phyloP scores from a whole-genome alignment of 495 filamentous ascomycete species.

The Neurospora sp. region DNA sequence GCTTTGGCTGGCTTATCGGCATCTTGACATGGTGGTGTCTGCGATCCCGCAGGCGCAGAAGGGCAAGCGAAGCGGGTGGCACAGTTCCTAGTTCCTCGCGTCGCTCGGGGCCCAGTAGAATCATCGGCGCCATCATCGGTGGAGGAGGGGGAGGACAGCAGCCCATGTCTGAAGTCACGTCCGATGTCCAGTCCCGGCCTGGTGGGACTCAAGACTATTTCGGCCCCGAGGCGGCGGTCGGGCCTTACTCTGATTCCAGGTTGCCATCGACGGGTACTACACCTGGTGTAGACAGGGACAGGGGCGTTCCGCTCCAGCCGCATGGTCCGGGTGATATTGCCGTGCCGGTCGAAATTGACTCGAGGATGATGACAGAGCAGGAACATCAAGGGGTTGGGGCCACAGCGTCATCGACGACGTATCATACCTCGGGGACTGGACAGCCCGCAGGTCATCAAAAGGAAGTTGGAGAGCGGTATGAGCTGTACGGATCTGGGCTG shows the following conservation, averaged over 20 bases:
- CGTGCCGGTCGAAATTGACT: slow-evolving; percentile 26
- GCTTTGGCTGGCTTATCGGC: slow-evolving; percentile 26
- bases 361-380: slow-evolving; percentile 5
- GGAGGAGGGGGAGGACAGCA: slow-evolving; percentile 5
- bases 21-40: slow-evolving; percentile 27
- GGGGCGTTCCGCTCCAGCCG: slow-evolving; percentile 18
- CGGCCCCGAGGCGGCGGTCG: slow-evolving; percentile 21
- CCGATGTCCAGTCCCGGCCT: slow-evolving; percentile 14
- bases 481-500: slow-evolving; percentile 17
- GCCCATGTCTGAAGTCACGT: slow-evolving; percentile 17
- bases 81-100: not conserved
- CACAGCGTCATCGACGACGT: slow-evolving; percentile 22
- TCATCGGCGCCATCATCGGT: slow-evolving; percentile 1
- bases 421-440: slow-evolving; percentile 6
- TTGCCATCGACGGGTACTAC: slow-evolving; percentile 9
- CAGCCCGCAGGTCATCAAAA: not conserved
- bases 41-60: slow-evolving; percentile 12
- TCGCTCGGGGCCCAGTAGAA: slow-evolving; percentile 1
- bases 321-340: slow-evolving; percentile 23
- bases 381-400: slow-evolving; percentile 16
- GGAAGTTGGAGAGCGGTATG: slow-evolving; percentile 8
- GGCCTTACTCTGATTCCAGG: slow-evolving; percentile 25
- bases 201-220: slow-evolving; percentile 24
- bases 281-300: slow-evolving; percentile 3
- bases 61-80: slow-evolving; percentile 5